These are phyloP conservation scores for Fraxinus greggii DNA, from an alignment of 305 asterid genomes.

Conservation along the genomic window DNA sequence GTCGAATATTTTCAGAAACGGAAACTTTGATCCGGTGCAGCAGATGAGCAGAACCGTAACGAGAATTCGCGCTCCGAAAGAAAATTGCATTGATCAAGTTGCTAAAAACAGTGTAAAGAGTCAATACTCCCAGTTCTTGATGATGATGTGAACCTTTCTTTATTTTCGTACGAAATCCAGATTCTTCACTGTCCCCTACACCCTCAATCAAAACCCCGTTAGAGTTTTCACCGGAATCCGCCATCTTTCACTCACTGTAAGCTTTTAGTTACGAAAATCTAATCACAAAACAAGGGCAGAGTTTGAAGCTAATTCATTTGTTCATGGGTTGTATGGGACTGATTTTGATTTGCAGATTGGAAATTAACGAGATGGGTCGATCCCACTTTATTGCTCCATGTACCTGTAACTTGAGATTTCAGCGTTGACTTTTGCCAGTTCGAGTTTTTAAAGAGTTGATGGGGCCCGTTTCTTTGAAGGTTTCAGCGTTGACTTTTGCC, in stretches of 20 bases:
- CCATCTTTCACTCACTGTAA: constrained; percentile 20
- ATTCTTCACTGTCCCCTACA: constrained; percentile 14
- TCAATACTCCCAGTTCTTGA: constrained; percentile 13
- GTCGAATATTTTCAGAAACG: constrained; percentile 50
- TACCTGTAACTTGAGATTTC: not conserved
- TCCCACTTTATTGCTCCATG: not conserved
- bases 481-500: not conserved
- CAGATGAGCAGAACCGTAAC: constrained; percentile 26
- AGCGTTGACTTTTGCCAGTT: not conserved
- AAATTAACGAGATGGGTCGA: not conserved
- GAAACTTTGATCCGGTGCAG: constrained; percentile 47
- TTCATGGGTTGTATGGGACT: not conserved
- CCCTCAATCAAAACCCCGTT: constrained; percentile 30
- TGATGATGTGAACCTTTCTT: not conserved
- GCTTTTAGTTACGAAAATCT: not conserved
- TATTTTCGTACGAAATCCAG: not conserved
- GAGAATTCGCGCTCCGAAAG: constrained; percentile 40
- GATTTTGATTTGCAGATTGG: not conserved
- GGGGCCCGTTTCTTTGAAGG: not conserved
- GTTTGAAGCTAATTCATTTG: not conserved
- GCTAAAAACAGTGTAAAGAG: constrained; percentile 49
- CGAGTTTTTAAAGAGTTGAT: not conserved
- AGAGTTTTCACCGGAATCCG: constrained; percentile 29
- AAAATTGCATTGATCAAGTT: constrained; percentile 46
- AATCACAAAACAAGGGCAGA: not conserved